phyloP scores from a whole-genome alignment of 2,329 filamentous ascomycete species.

The Xylaria digitata region DNA sequence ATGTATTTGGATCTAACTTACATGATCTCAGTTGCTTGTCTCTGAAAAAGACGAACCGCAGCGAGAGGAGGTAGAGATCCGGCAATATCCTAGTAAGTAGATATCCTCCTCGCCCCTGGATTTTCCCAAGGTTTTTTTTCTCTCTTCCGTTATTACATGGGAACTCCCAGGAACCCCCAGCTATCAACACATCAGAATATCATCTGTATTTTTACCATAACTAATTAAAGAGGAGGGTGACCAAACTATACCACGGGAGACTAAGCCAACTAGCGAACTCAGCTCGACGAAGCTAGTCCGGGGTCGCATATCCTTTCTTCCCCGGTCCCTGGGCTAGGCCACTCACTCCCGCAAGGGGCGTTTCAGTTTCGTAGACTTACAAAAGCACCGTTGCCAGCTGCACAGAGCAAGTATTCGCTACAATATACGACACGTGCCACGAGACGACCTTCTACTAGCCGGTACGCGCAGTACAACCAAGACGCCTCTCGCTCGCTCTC shows the following conservation, averaged over 20 bases:
- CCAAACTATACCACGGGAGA: constrained; percentile 32
- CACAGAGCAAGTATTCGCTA: constrained; percentile 41
- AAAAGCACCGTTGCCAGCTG: constrained; percentile 38
- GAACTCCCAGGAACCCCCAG: constrained; percentile 35
- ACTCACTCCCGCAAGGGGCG: constrained; percentile 43
- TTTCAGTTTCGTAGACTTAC: constrained; percentile 43
- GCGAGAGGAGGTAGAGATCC: constrained; percentile 7
- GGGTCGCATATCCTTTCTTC: constrained; percentile 42
- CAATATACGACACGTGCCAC: constrained; percentile 38
- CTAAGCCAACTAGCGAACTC: constrained; percentile 41
- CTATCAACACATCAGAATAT: constrained; percentile 28
- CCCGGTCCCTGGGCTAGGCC: constrained; percentile 42
- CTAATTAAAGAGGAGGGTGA: constrained; percentile 35
- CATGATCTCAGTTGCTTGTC: constrained; percentile 17
- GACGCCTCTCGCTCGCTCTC: constrained; percentile 21
- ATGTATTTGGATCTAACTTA: constrained; percentile 10
- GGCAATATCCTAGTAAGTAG: constrained; percentile 15
- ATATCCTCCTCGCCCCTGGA: neutral
- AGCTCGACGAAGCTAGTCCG: constrained; percentile 48
- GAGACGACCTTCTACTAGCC: constrained; percentile 27
- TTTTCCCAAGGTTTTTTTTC: constrained; percentile 11
- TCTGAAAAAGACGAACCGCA: constrained; percentile 4
- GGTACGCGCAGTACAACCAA: constrained; percentile 33
- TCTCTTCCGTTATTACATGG: constrained; percentile 29
- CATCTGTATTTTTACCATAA: constrained; percentile 28